These are phyloP conservation scores for Solanum dulcamara DNA, from an alignment of 257 asterid genomes.

Conservation along the genomic window DNA sequence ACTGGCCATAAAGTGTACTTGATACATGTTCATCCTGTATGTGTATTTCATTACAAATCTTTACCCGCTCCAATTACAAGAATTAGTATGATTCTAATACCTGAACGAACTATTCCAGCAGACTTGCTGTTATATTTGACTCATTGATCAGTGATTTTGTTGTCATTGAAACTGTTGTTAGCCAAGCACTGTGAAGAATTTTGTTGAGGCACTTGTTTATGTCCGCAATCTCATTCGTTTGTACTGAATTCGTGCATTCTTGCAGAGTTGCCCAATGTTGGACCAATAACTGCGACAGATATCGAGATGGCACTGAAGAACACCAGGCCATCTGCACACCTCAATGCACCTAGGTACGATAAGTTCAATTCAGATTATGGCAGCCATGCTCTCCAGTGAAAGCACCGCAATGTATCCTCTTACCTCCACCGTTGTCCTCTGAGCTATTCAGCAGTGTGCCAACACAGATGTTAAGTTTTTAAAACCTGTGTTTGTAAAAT, in stretches of 20 bases:
- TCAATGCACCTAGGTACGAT: slow-evolving; percentile 72
- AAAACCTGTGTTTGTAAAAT: background rate
- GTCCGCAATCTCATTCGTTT: background rate
- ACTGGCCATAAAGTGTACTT: too few relatives aligned
- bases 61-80: too few relatives aligned
- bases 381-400: slow-evolving; percentile 84
- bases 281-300: slow-evolving; percentile 66
- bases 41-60: too few relatives aligned
- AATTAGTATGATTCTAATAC: too few relatives aligned
- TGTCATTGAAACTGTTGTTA: too few relatives aligned
- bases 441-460: background rate
- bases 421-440: background rate
- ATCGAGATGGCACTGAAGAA: slow-evolving; percentile 73
- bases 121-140: too few relatives aligned
- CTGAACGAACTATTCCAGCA: too few relatives aligned
- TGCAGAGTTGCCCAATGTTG: slow-evolving; percentile 80
- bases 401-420: slow-evolving; percentile 7
- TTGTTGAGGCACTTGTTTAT: background rate
- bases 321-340: slow-evolving; percentile 96
- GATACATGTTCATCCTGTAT: too few relatives aligned
- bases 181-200: too few relatives aligned
- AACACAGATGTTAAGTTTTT: background rate
- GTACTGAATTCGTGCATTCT: background rate
- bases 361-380: slow-evolving; percentile 83
- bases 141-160: too few relatives aligned